These are phyloP conservation scores for Candida stauntonica DNA, from an alignment of 805 yeast species.

Conservation along the genomic window DNA sequence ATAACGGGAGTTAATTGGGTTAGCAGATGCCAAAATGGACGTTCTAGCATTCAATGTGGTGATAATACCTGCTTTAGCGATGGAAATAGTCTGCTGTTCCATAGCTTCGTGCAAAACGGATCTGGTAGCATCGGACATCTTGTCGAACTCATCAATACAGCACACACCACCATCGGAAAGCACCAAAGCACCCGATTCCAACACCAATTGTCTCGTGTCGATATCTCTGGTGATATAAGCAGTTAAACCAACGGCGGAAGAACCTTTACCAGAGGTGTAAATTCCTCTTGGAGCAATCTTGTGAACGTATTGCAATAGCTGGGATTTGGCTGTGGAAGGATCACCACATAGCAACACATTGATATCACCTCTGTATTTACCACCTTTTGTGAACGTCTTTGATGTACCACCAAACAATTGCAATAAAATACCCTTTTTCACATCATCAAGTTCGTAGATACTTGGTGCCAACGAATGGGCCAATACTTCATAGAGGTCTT, in stretches of 20 bases:
- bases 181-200: constrained; percentile 95
- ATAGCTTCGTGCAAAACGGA: constrained; percentile 96
- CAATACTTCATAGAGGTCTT: constrained; percentile 78
- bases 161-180: constrained; percentile 97
- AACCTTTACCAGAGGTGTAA: constrained; percentile 97
- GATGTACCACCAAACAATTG: constrained; percentile 96
- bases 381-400: constrained; percentile 83
- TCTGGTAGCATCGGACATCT: constrained; percentile 91
- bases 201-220: constrained; percentile 87
- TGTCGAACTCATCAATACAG: constrained; percentile 98
- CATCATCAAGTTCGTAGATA: constrained; percentile 93
- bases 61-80: constrained; percentile 97
- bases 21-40: constrained; percentile 92
- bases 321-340: constrained; percentile 97
- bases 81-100: constrained; percentile 98
- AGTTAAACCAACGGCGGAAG: constrained; percentile 98
- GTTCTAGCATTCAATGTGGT: constrained; percentile 96
- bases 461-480: constrained; percentile 96
- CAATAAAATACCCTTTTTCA: constrained; percentile 87
- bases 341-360: constrained; percentile 93
- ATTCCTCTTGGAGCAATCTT: constrained; percentile 97
- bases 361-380: constrained; percentile 93
- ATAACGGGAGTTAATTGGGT: constrained; percentile 93
- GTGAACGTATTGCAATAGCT: constrained; percentile 89
- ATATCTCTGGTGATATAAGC: constrained; percentile 94